phyloP scores from a whole-genome alignment of 73 alveolate genomes.

The Symbiodinium pilosum region DNA sequence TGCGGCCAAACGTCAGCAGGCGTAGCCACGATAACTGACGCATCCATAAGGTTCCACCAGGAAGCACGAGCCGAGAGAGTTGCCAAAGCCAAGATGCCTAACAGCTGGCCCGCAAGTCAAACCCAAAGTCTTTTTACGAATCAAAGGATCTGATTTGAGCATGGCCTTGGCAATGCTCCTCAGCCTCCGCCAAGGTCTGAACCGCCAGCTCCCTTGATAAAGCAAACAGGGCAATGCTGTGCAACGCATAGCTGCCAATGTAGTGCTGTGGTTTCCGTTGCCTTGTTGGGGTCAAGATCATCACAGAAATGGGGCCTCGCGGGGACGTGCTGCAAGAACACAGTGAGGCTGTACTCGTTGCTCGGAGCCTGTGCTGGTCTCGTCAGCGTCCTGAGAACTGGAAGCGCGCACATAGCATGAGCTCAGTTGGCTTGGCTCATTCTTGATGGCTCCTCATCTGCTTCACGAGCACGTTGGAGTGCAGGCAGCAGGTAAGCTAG shows the following conservation, averaged over 20 bases:
- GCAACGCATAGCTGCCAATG: no score
- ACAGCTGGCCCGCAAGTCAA: not conserved
- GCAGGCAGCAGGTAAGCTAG: conserved; percentile 84
- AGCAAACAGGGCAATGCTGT: no score
- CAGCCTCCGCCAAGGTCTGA: conserved; percentile 76
- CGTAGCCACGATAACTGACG: conserved; percentile 84
- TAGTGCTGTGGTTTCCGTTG: no score
- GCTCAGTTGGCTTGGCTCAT: not conserved
- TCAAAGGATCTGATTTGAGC: not conserved
- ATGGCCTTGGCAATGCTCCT: conserved; percentile 82
- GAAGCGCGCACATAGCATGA: no score
- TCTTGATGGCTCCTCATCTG: conserved; percentile 39
- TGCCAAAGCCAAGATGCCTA: conserved; percentile 74
- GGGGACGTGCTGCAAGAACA: no score
- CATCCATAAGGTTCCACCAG: conserved; percentile 80
- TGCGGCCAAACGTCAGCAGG: conserved; percentile 24
- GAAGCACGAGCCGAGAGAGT: conserved; percentile 61
- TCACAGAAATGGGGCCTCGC: conserved; percentile 63
- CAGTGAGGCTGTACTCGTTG: not conserved
- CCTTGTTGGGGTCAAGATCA: conserved; percentile 84
- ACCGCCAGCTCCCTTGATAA: conserved; percentile 89
- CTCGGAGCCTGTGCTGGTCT: conserved; percentile 39
- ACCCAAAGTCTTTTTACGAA: no score
- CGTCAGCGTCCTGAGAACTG: not conserved
- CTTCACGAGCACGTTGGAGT: conserved; percentile 49